Base-by-base conservation (phyloP, 2,329 filamentous ascomycete genomes). In the Chrysoporthe puriensis region DNA sequence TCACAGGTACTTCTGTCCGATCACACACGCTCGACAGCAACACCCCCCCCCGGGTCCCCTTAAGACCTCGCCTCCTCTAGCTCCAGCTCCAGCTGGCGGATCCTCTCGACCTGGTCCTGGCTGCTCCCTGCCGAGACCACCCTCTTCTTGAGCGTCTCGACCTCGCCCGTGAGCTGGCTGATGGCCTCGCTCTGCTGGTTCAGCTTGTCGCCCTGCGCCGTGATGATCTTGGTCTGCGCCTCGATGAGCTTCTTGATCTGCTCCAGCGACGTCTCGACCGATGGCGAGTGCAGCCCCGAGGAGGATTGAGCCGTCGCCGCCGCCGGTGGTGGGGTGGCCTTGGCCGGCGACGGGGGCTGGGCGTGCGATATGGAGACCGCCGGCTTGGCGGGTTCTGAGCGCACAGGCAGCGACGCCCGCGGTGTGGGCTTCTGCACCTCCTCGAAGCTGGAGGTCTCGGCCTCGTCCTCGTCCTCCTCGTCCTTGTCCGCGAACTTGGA, bases 401-500 rank as follows among this genome's bases (percentile, higher is more conserved):
- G 77, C 59, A 76, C 68, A 26, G 79, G 77, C 32, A 77, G 73
- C 43, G 74, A 71, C 18, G 76, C 73, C 59, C 91, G 90, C 73
- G 92, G 90, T 13, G 87, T 81, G 26, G 93, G 92, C 76, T 93
- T 93, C 43, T 90, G 79, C 43, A 96, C 86, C 76, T 97, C 93
- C 76, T 97, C 94, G 72, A 97, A 97, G 80, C 90, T 93, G 0
- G 92, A 95, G 40, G 86, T 85, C 67, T 92, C 90, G 59, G 72
- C 75, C n/a, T 74, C 73, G n/a, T 86, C 86, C 13, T 88, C 85
- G 7, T 75, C 74, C 0, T 89, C 87, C 36, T 83, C 82, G 32
- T 86, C 84, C 61, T 91, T 84, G 76, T 97, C 94, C 73, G 93
- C 91, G 79, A 92, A 97, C 79, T 92, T 97, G 77, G 87, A 89